Evolutionary conservation across 805 yeast genomes (phyloP).

Genomic region (Lipomyces chichibuensis): DNA sequence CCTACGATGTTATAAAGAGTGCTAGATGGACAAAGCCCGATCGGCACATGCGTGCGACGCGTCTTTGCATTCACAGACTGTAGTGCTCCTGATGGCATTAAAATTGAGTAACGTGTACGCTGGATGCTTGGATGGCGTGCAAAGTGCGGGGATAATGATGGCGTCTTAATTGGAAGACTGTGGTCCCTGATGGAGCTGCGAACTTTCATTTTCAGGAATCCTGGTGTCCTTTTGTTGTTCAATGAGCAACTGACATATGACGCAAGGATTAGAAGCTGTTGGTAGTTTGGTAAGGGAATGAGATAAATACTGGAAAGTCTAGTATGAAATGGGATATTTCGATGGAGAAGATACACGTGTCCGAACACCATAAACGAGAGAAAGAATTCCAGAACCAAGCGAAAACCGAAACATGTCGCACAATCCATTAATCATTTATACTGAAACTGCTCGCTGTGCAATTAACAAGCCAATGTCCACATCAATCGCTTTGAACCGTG

Average conservation of each 20-base stretch:
- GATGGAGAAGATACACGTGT: not conserved
- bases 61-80: constrained; percentile 40
- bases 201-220: constrained; percentile 41
- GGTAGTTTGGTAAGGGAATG: constrained; percentile 27
- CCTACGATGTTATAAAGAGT: constrained; percentile 37
- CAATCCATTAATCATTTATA: not conserved
- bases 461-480: constrained; percentile 11
- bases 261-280: constrained; percentile 26
- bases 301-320: too few species aligned
- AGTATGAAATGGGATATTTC: not conserved
- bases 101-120: constrained; percentile 41
- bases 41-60: constrained; percentile 34
- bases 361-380: not conserved
- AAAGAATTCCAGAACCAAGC: not conserved
- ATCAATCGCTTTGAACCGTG: constrained; percentile 13
- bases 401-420: not conserved
- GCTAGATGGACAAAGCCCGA: constrained; percentile 13
- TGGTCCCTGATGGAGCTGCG: constrained; percentile 39
- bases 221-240: constrained; percentile 37
- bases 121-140: constrained; percentile 41
- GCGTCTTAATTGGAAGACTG: constrained; percentile 38
- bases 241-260: constrained; percentile 38
- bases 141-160: constrained; percentile 41
- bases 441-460: not conserved
- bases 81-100: constrained; percentile 43